Evolutionary conservation across 2,329 filamentous ascomycete genomes (phyloP).

Genomic region (Aspergillus felis): DNA sequence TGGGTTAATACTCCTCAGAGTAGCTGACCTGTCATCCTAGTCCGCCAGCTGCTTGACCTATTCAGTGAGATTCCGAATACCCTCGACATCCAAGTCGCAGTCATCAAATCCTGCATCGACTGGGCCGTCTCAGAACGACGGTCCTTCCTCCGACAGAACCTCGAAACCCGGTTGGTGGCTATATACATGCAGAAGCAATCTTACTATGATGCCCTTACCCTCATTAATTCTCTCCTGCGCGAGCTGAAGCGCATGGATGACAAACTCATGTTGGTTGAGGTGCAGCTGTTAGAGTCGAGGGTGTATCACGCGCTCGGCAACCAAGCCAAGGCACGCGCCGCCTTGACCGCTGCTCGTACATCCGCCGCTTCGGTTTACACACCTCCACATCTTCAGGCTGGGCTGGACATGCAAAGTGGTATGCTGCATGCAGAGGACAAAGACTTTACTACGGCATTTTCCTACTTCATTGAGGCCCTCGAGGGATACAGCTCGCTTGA

Average conservation of each 20-base stretch:
- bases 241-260: slow-evolving; percentile 98
- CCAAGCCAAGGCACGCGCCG: slow-evolving; percentile 90
- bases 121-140: slow-evolving; percentile 95
- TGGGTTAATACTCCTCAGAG: background rate
- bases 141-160: slow-evolving; percentile 94
- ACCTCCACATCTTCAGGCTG: slow-evolving; percentile 88
- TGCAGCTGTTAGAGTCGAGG: slow-evolving; percentile 92
- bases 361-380: slow-evolving; percentile 97
- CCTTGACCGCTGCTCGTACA: slow-evolving; percentile 88
- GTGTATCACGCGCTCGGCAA: slow-evolving; percentile 98
- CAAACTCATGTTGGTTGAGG: slow-evolving; percentile 95
- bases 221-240: slow-evolving; percentile 93
- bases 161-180: slow-evolving; percentile 89
- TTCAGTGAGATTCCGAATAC: slow-evolving; percentile 92
- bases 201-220: slow-evolving; percentile 92
- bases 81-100: slow-evolving; percentile 86
- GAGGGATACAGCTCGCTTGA: slow-evolving; percentile 96
- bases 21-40: slow-evolving; percentile 44
- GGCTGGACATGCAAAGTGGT: slow-evolving; percentile 97
- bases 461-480: slow-evolving; percentile 98
- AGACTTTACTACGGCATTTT: slow-evolving; percentile 98
- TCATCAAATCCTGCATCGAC: slow-evolving; percentile 99
- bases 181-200: slow-evolving; percentile 97
- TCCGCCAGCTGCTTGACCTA: slow-evolving; percentile 93
- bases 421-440: slow-evolving; percentile 98